Evolutionary conservation across 108 stramenopile species (phyloP), one percentile per base, ranked within the genome.

Genomic region (Nitzschia palea): DNA sequence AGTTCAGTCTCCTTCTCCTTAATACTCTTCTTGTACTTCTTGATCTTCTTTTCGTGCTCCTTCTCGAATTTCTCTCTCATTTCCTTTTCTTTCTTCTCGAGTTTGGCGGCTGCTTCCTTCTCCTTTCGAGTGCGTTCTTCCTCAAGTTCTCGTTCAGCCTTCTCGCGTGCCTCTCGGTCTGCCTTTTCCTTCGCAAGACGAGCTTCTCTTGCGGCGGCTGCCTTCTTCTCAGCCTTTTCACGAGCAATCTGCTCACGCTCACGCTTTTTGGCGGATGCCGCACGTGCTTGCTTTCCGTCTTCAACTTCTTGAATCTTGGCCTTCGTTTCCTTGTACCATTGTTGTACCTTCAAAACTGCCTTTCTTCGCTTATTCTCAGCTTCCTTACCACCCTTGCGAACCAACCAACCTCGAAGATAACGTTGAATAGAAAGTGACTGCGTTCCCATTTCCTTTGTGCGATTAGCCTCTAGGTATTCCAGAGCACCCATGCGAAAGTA

Each of bases 401-500:
- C 55, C 58, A 82, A 68, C 66, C 67, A 79, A 32, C 84, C 80
- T 45, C 80, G 84, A 27, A 71, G 58, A 43, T 62, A 70, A 23
- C 78, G 68, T 67, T 86, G 79, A 48, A 86, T 86, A 17, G 65
- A 61, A 1, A 67, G 63, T 6, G 81, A 79, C 37, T 80, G 69
- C 2, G 52, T 55, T 44, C 79, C 81, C 69, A 79, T 65, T 43
- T 70, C 79, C 55, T 77, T 72, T 17, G 76, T 68, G 28, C 86
- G 78, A 25, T 87, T 52, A 53, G 73, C 75, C 59, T 97, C 91
- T 9, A 95, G 78, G 47, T 57, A 84, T 55, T 97, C 96, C 23
- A 97, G 81, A 30, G 88, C 93, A 36, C 94, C 94, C 56, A 76
- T 66, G 34, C 90, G 84, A 71, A 97, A 97, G 73, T 95, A 97